phyloP scores from a whole-genome alignment of 75 land plant species.

The Pinus tabuliformis region DNA sequence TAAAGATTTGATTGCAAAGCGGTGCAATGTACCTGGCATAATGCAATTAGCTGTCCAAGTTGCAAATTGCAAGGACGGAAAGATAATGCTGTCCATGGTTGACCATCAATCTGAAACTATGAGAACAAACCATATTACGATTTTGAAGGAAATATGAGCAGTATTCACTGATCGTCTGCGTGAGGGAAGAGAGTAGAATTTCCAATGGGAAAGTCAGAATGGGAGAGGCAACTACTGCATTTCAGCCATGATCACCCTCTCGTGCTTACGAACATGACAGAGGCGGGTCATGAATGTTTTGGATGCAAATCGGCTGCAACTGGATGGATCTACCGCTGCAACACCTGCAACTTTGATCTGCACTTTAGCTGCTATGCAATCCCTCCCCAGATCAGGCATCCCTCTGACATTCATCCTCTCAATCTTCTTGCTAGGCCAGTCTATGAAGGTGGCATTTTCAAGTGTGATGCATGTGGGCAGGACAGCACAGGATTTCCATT shows the following conservation, averaged over 20 bases:
- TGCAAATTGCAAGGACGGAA: no score
- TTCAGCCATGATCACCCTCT: neutral
- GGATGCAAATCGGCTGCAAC: neutral
- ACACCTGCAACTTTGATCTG: neutral
- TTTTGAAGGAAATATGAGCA: no score
- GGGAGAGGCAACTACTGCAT: neutral
- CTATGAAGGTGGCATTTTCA: neutral
- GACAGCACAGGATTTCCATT: neutral
- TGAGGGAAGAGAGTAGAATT: no score
- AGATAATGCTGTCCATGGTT: no score
- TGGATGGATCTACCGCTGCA: neutral
- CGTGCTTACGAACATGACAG: neutral
- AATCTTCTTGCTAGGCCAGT: neutral
- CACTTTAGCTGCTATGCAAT: neutral
- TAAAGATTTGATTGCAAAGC: no score
- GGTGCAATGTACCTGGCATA: no score
- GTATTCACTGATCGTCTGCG: no score
- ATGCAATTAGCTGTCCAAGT: no score
- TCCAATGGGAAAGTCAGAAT: neutral
- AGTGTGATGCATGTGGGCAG: neutral
- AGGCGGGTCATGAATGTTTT: neutral
- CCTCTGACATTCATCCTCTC: neutral
- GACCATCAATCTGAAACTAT: no score
- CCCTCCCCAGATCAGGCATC: neutral
- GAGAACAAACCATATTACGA: no score